A percentile compares a stretch with the other conserved stretches of the same genome.
Evolutionary conservation across 1,284 basidiomycete genomes (phyloP).

Genomic region (Sporisorium graminicola): DNA sequence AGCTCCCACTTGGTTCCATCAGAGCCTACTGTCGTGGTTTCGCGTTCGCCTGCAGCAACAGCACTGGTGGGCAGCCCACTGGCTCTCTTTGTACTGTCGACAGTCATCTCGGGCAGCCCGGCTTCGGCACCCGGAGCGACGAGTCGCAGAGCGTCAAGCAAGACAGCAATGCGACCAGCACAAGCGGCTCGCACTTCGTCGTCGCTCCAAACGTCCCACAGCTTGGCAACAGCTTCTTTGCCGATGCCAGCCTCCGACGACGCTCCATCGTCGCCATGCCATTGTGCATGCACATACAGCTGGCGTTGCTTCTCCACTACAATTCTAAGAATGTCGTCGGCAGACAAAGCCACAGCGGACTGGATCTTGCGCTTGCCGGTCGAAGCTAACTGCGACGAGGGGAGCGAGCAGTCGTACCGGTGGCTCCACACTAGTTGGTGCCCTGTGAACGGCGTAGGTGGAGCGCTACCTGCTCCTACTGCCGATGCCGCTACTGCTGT

Average conservation of each 20-base stretch:
- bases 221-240: conserved; percentile 32
- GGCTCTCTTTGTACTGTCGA: not conserved
- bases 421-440: conserved; percentile 48
- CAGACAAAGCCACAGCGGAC: conserved; percentile 21
- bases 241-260: conserved; percentile 12
- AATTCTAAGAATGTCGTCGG: conserved; percentile 30
- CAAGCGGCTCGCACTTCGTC: conserved; percentile 39
- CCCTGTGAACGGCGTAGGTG: conserved; percentile 35
- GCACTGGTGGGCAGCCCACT: conserved; percentile 11
- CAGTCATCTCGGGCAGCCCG: not conserved
- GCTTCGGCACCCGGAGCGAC: conserved; percentile 23
- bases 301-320: conserved; percentile 47
- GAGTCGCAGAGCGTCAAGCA: conserved; percentile 41
- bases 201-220: conserved; percentile 48
- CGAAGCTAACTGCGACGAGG: conserved; percentile 18
- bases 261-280: conserved; percentile 42
- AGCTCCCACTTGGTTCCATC: conserved; percentile 36
- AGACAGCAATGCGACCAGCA: conserved; percentile 20
- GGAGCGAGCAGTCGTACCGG: conserved; percentile 35
- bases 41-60: conserved; percentile 8
- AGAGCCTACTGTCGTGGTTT: conserved; percentile 26
- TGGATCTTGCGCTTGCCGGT: conserved; percentile 44
- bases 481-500: not conserved
- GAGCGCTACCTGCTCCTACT: conserved; percentile 14
- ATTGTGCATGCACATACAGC: conserved; percentile 42